A percentile compares a stretch with the other conserved stretches of the same genome.
Conservation (phyloP, 805 yeast species). For the Cyberlindnera amylophila region DNA sequence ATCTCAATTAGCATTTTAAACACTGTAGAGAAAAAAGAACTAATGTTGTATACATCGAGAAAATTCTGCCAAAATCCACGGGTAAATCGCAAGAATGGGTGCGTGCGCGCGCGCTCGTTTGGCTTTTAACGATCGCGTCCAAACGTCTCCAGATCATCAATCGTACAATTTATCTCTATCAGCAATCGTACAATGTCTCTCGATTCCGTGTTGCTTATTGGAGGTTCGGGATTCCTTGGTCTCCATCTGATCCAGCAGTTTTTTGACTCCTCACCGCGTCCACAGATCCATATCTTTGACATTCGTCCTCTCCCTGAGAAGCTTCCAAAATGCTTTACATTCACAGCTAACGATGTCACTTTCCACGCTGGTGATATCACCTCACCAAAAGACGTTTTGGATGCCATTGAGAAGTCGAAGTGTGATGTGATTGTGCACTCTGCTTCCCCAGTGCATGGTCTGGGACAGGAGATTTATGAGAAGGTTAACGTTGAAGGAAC, state of each 20-base stretch:
- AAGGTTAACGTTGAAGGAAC: constrained; percentile 94
- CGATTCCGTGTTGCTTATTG: constrained; percentile 68
- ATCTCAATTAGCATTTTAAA: too few relatives aligned
- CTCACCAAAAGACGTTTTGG: constrained; percentile 57
- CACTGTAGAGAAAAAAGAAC: too few relatives aligned
- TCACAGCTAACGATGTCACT: constrained; percentile 51
- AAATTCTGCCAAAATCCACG: too few relatives aligned
- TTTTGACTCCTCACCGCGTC: constrained; percentile 57
- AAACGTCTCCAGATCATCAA: too few relatives aligned
- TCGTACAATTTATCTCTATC: too few relatives aligned
- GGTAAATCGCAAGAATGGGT: too few relatives aligned
- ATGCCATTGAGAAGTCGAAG: constrained; percentile 53
- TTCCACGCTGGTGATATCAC: constrained; percentile 86
- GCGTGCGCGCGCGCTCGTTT: too few relatives aligned
- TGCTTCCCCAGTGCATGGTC: constrained; percentile 95
- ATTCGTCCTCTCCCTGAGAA: constrained; percentile 80
- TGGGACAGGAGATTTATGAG: constrained; percentile 74
- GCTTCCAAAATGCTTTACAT: constrained; percentile 69
- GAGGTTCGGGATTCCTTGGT: constrained; percentile 95
- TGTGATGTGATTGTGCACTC: constrained; percentile 88
- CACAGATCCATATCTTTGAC: constrained; percentile 83
- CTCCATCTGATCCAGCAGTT: constrained; percentile 87
- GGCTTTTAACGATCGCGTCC: too few relatives aligned
- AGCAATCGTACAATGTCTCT: too few relatives aligned
- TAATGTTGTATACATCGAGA: too few relatives aligned